Base-by-base conservation (phyloP, 2,329 filamentous ascomycete species). In the Lanzia echinophila region DNA sequence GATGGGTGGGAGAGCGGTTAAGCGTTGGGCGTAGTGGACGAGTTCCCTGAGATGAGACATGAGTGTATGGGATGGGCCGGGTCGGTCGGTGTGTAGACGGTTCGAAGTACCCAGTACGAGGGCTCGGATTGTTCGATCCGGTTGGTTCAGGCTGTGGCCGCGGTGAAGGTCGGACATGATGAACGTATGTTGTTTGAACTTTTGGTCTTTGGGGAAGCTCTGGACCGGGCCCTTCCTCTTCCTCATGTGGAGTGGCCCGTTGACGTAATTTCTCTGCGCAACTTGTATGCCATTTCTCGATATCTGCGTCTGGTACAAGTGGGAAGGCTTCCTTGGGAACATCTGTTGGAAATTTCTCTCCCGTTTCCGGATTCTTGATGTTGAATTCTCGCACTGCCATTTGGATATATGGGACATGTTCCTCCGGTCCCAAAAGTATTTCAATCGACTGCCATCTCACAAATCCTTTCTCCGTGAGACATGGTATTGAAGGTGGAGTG, bases 371-470 rank as follows among this genome's bases (percentile, higher is more conserved):
- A 63, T 95, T 82, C 56, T 79, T 81, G 55, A 97, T 78, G 34
- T 82, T 77, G 79, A 90, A 96, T 59, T 87, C 77, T 57, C 79
- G 79, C 3, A 95, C 87, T 0, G 90, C 89, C 64, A 82, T 84
- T 64, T 94, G 89, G 22, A 99, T 70, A 63, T 90, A 92, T 0
- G 83, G 82, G 1, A 90, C 87, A 72, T 97, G 91, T 63, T 95
- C 88, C 62, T 94, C 86, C 0, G 94, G 94, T 1, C 85, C 88
- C 1, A 97, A 79, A 34, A 97, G 75, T 20, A 96, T 79, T 72
- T 97, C 90, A 53, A 97, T 87, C 0, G 88, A 90, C 73, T 96
- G 87, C 92, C 92, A 99, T 68, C 89, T 84, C 42, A 92, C 88
- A 69, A 95, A 99, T 39, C 94, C 94, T 65, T 83, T 81, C 0